Evolutionary conservation across 768 basidiomycete genomes (phyloP), one percentile per base, ranked within the genome.

Genomic region (Phallus indusiatus): DNA sequence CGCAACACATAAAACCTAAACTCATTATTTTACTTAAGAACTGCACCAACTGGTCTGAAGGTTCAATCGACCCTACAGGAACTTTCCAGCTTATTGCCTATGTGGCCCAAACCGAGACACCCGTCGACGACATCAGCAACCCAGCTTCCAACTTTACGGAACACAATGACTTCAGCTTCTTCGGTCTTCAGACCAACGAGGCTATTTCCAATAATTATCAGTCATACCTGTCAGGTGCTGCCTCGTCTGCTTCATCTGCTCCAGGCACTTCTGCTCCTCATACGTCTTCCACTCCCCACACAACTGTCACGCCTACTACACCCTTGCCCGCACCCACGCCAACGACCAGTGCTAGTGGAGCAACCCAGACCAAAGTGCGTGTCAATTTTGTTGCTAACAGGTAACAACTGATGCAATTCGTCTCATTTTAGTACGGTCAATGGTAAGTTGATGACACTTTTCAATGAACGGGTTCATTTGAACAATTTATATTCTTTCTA

Each of bases 151-250:
- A 56, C 55, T 65, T 70, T 53, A 62, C 61, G 16, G 66, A 69
- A 55, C 69, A 70, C 57, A 63, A 70, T 56, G 55, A 64, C 56
- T 65, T 68, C 53, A 59, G 64, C 56, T 69, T 68, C 66, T 70
- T 70, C 36, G 67, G 67, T 21, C 37, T 67, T 7, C 63, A 66
- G 47, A 55, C 68, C 21, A 65, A 64, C 20, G 53, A 47, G 12
- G 59, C 65, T 34, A 68, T 69, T 53, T 66, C 66, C 33, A 48
- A 60, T 33, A 55, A 57, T 21, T 67, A 69, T 59, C 62, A 51
- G 49, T 54, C 61, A 21, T 24, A n/a, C 11, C 33, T 35, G 24
- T 22, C 55, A 46, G 16, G 28, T 47, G 12, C 42, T 16, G 17
- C 55, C 7, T 22, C 55, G 28, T 35, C 54, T 36, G 17, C 55